Percentiles rank a stretch among this genome's conserved stretches.
Evolutionary conservation across 1,284 basidiomycete species (phyloP).

Genomic region (Ustilago curta): DNA sequence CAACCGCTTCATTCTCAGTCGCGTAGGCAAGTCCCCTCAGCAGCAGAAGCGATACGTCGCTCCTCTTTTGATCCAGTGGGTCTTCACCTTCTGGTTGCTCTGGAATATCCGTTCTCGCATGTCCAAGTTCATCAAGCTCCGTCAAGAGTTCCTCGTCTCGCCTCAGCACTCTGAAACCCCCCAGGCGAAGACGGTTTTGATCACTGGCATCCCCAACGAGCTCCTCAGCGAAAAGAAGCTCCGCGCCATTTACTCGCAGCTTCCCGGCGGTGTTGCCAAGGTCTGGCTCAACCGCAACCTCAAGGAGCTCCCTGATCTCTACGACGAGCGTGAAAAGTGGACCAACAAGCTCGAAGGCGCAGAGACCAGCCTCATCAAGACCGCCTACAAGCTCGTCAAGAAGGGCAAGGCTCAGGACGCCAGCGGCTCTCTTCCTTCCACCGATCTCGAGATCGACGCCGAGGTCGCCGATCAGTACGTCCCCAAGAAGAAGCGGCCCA

Average conservation of each 20-base stretch:
- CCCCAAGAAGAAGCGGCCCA: conserved; percentile 74
- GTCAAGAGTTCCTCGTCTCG: conserved; percentile 86
- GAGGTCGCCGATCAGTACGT: conserved; percentile 63
- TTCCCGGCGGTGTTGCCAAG: conserved; percentile 85
- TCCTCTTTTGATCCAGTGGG: conserved; percentile 60
- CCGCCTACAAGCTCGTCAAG: conserved; percentile 76
- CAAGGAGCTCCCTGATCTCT: conserved; percentile 84
- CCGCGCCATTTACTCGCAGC: conserved; percentile 76
- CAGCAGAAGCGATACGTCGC: conserved; percentile 63
- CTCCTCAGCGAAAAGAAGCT: conserved; percentile 79
- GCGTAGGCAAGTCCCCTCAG: conserved; percentile 69
- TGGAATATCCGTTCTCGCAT: conserved; percentile 85
- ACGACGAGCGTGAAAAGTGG: conserved; percentile 81
- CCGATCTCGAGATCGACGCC: conserved; percentile 54
- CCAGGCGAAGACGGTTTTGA: conserved; percentile 86
- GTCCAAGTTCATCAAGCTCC: conserved; percentile 80
- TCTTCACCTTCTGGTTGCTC: conserved; percentile 77
- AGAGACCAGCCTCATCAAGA: conserved; percentile 80
- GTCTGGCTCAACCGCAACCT: conserved; percentile 90
- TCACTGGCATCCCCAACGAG: conserved; percentile 87
- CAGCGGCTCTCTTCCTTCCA: conserved; percentile 33
- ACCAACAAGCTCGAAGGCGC: conserved; percentile 85
- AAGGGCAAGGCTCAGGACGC: conserved; percentile 66
- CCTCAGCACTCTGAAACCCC: conserved; percentile 78
- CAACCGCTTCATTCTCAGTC: conserved; percentile 83